A percentile compares a stretch with the other conserved stretches of the same genome.
phyloP scores from a whole-genome alignment of 2,329 filamentous ascomycete species.

The Paraconiothyrium brasiliense region DNA sequence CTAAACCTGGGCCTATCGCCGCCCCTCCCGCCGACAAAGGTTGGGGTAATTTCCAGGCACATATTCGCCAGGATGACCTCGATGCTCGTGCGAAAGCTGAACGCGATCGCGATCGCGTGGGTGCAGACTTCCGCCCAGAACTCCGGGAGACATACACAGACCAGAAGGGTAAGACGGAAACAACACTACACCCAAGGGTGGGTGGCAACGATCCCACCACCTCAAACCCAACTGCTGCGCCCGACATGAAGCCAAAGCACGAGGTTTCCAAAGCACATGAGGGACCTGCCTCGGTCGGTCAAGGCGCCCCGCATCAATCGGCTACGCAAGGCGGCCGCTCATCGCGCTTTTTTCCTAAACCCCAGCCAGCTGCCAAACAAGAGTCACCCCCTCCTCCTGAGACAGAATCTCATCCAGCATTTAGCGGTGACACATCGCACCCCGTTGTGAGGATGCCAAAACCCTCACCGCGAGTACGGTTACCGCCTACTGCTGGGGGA shows the following conservation, averaged over 20 bases:
- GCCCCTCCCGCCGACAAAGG: conserved; percentile 38
- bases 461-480: conserved; percentile 78
- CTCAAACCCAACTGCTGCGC: conserved; percentile 18
- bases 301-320: conserved; percentile 37
- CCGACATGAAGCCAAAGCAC: conserved; percentile 40
- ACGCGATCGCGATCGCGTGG: conserved; percentile 40
- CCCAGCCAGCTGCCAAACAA: conserved; percentile 36
- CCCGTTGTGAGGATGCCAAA: conserved; percentile 76
- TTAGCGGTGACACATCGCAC: conserved; percentile 70
- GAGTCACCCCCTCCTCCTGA: conserved; percentile 69
- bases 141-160: conserved; percentile 46
- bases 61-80: conserved; percentile 43
- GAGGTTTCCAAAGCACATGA: conserved; percentile 37
- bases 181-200: conserved; percentile 39
- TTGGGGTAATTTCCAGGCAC: conserved; percentile 45
- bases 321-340: conserved; percentile 37
- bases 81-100: conserved; percentile 34
- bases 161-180: conserved; percentile 40
- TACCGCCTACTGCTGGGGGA: conserved; percentile 69
- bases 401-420: conserved; percentile 76
- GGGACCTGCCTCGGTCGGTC: conserved; percentile 29
- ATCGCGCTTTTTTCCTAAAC: conserved; percentile 51
- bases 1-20: conserved; percentile 40
- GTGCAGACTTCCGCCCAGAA: conserved; percentile 42
- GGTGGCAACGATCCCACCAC: conserved; percentile 30